Conservation (phyloP, 257 asterid genomes). For the Nicotiana otophora region DNA sequence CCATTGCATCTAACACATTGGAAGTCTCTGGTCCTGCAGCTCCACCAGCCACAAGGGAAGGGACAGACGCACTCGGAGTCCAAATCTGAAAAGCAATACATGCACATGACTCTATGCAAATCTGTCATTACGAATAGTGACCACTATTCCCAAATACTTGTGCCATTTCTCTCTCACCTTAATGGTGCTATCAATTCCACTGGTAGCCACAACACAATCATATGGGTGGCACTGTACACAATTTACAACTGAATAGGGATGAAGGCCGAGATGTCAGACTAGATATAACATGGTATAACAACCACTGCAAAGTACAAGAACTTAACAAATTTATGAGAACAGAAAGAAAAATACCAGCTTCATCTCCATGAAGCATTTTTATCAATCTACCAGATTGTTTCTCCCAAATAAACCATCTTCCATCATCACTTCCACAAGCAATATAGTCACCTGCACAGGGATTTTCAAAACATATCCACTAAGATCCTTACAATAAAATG, state of each 20-base stretch:
- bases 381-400: conserved; percentile 77
- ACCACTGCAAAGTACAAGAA: not conserved
- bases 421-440: conserved; percentile 98
- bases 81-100: conserved; percentile 53
- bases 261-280: conserved; percentile 11
- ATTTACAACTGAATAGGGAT: conserved; percentile 71
- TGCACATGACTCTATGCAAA: not conserved
- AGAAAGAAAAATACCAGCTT: conserved; percentile 49
- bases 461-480: conserved; percentile 6
- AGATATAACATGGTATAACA: not conserved
- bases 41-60: conserved; percentile 73
- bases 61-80: conserved; percentile 73
- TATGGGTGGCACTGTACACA: conserved; percentile 92
- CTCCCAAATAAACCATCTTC: conserved; percentile 98
- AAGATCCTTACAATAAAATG: not conserved
- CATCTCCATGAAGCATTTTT: conserved; percentile 90
- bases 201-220: conserved; percentile 82
- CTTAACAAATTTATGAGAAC: not conserved
- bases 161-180: conserved; percentile 49
- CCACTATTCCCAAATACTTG: conserved; percentile 4
- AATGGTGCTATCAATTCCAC: conserved; percentile 95
- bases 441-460: conserved; percentile 68
- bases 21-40: conserved; percentile 65
- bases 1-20: conserved; percentile 66
- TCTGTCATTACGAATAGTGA: not conserved